Percentiles rank a stretch among this genome's conserved stretches.
Evolutionary conservation across 1,139 yeast species (phyloP).

Genomic region (Suhomyces wounanorum): DNA sequence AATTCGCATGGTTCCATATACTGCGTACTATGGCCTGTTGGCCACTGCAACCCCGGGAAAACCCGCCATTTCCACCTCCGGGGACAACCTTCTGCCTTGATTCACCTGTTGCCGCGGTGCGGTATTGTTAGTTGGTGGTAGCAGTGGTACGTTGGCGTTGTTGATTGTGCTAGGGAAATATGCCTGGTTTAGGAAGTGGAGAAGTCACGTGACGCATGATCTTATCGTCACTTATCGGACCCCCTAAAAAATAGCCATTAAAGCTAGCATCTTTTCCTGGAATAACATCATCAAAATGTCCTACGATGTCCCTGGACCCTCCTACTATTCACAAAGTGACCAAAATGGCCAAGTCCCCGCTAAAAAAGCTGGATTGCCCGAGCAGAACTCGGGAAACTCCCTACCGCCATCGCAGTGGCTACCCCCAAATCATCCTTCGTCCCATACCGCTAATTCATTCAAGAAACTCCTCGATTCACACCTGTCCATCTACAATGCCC

Average conservation of each 20-base stretch:
- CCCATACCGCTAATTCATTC: not conserved
- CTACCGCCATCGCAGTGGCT: slow-evolving; percentile 2
- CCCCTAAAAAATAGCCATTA: not conserved
- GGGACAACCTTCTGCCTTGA: too few species aligned
- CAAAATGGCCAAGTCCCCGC: not conserved
- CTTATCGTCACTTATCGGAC: slow-evolving; percentile 7
- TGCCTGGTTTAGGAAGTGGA: slow-evolving; percentile 5
- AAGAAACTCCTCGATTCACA: slow-evolving; percentile 36
- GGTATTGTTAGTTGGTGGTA: not conserved
- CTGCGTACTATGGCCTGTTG: not conserved
- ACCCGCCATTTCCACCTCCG: too few species aligned
- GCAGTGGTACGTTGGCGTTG: not conserved
- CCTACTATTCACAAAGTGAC: not conserved
- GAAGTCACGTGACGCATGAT: slow-evolving; percentile 7
- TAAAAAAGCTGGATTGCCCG: not conserved
- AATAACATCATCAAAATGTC: not conserved
- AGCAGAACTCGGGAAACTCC: not conserved
- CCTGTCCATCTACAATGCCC: slow-evolving; percentile 42
- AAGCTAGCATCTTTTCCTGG: not conserved
- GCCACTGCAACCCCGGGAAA: not conserved
- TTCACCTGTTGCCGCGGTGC: too few species aligned
- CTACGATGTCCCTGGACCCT: not conserved
- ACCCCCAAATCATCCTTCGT: not conserved
- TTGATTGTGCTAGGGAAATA: not conserved
- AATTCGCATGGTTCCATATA: not conserved